A percentile compares a stretch with the other conserved stretches of the same genome.
Evolutionary conservation across 306 rosid species (phyloP).

Genomic region (Arachis hypogaea): DNA sequence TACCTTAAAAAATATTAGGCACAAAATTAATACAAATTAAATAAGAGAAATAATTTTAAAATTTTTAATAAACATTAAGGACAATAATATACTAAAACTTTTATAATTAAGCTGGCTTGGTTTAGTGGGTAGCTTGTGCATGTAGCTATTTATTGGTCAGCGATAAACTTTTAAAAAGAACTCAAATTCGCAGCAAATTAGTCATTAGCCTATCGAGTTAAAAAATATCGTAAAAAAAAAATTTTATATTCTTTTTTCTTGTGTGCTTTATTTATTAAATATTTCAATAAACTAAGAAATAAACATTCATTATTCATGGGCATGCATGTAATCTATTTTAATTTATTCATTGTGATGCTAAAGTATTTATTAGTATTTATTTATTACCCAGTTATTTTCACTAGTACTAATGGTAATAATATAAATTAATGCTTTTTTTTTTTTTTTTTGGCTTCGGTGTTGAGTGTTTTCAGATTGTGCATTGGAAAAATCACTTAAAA

Average conservation of each 20-base stretch:
- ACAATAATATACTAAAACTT: no score
- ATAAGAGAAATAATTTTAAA: no score
- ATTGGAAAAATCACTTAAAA: constrained; percentile 90
- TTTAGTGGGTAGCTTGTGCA: no score
- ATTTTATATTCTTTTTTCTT: constrained; percentile 1
- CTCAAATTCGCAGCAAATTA: no score
- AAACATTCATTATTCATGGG: constrained; percentile 7
- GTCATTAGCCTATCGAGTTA: no score
- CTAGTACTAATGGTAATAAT: not conserved
- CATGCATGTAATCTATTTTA: not conserved
- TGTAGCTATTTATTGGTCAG: no score
- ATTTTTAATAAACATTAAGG: no score
- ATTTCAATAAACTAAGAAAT: constrained; percentile 14
- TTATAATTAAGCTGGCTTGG: no score
- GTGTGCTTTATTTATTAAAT: constrained; percentile 2
- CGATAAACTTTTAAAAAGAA: no score
- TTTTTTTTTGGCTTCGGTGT: constrained; percentile 15
- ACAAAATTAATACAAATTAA: no score
- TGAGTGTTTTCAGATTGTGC: constrained; percentile 66
- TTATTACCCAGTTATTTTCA: constrained; percentile 8
- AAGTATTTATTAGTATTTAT: constrained; percentile 28
- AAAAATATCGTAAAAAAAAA: no score
- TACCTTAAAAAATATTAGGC: no score
- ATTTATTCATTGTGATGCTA: constrained; percentile 12
- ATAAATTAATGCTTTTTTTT: not conserved